These are phyloP conservation scores for Fusarium xyrophilum DNA, from an alignment of 2,329 filamentous ascomycete genomes.

Conservation along the genomic window DNA sequence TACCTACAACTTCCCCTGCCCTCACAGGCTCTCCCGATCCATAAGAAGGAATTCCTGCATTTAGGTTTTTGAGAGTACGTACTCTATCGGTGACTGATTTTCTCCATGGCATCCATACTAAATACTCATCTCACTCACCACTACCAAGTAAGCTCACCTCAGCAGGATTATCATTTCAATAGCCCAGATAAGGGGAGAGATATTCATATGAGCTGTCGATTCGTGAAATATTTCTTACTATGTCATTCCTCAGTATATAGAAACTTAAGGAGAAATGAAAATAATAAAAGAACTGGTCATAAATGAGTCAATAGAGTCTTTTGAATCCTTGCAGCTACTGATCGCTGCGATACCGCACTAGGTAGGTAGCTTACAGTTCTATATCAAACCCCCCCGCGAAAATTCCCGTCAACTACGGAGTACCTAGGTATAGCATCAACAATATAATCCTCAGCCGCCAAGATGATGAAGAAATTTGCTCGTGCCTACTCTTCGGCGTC, in stretches of 20 bases:
- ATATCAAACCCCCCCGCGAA: conserved; percentile 19
- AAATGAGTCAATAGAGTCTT: conserved; percentile 8
- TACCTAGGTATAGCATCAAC: conserved; percentile 3
- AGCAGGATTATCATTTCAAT: background rate
- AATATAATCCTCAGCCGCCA: conserved; percentile 18
- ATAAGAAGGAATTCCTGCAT: too few species aligned
- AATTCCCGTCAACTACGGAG: conserved; percentile 1
- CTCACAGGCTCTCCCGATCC: background rate
- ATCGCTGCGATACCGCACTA: conserved; percentile 34
- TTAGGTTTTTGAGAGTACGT: background rate
- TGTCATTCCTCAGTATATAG: background rate
- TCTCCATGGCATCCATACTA: background rate
- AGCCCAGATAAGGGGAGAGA: background rate
- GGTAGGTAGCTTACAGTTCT: background rate
- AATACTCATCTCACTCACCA: background rate
- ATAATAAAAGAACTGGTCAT: background rate
- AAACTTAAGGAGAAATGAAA: background rate
- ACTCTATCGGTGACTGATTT: background rate
- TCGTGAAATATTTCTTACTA: background rate
- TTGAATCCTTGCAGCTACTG: conserved; percentile 23
- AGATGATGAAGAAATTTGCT: conserved; percentile 44
- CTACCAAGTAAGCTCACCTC: background rate
- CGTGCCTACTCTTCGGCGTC: conserved; percentile 47
- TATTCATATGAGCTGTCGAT: background rate
- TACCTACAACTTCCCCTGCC: background rate